Evolutionary conservation across 371 early-diverging fungal genomes (phyloP).

Genomic region (Apophysomyces sp.): DNA sequence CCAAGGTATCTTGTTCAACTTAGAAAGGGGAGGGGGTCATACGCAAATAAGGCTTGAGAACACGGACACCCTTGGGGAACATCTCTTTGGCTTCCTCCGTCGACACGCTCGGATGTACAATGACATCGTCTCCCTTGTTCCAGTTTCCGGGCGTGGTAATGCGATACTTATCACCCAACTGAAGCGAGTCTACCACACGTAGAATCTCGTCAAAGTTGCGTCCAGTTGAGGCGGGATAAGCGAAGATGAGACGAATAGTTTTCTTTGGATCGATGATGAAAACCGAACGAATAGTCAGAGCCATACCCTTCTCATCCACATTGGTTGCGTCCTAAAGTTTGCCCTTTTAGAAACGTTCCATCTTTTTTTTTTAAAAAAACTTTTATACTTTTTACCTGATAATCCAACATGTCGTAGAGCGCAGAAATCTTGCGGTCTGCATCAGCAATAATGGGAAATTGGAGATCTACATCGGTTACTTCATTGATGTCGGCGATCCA

Average conservation of each 20-base stretch:
- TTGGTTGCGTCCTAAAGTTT: conserved; percentile 78
- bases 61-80: conserved; percentile 76
- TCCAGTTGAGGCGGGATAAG: conserved; percentile 89
- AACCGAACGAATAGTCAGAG: conserved; percentile 90
- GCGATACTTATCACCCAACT: conserved; percentile 78
- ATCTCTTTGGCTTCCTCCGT: conserved; percentile 78
- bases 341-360: background rate
- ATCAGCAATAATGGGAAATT: conserved; percentile 93
- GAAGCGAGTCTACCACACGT: conserved; percentile 87
- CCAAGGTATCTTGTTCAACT: background rate
- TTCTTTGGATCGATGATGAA: conserved; percentile 92
- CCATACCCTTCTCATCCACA: conserved; percentile 80
- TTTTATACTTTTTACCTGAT: conserved; percentile 13
- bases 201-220: conserved; percentile 95
- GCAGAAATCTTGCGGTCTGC: conserved; percentile 74
- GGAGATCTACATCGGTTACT: conserved; percentile 68
- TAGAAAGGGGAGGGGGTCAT: conserved; percentile 52
- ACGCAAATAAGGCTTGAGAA: conserved; percentile 84
- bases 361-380: too few relatives aligned
- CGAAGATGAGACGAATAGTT: conserved; percentile 80
- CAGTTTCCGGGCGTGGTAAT: conserved; percentile 94
- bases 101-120: conserved; percentile 80
- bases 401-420: conserved; percentile 93
- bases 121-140: conserved; percentile 82
- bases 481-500: conserved; percentile 92